Conservation (phyloP, 768 basidiomycete genomes). For the Lentinula boryana region DNA sequence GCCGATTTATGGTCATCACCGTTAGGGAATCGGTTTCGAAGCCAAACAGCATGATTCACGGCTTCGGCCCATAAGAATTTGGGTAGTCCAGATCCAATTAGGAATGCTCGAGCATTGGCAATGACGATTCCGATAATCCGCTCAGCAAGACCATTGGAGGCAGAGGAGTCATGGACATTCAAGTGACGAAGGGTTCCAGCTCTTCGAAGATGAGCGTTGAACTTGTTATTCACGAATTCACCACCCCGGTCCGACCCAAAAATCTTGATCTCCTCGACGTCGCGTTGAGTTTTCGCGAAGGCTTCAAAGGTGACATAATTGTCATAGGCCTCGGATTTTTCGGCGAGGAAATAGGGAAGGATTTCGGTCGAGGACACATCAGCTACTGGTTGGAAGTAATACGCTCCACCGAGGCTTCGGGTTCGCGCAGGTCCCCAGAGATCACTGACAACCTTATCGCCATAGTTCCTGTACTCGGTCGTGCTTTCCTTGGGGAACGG, state of each 20-base stretch:
- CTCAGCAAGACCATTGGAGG: slow-evolving; percentile 25
- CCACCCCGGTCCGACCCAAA: slow-evolving; percentile 19
- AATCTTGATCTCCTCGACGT: slow-evolving; percentile 9
- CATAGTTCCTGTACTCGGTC: slow-evolving; percentile 11
- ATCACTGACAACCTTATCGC: slow-evolving; percentile 15
- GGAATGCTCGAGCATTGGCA: slow-evolving; percentile 22
- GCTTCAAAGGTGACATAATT: slow-evolving; percentile 18
- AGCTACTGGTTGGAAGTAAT: slow-evolving; percentile 10
- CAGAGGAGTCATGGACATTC: slow-evolving; percentile 24
- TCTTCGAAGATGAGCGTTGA: slow-evolving; percentile 15
- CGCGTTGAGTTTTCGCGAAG: slow-evolving; percentile 17
- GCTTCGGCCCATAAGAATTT: slow-evolving; percentile 16
- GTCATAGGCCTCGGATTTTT: slow-evolving; percentile 12
- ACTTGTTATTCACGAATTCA: slow-evolving; percentile 21
- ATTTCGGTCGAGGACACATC: slow-evolving; percentile 14
- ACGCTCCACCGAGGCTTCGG: slow-evolving; percentile 10
- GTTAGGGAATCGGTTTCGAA: slow-evolving; percentile 3
- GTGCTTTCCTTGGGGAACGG: slow-evolving; percentile 15
- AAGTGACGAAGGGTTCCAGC: slow-evolving; percentile 24
- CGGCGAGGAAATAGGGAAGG: slow-evolving; percentile 11
- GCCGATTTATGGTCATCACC: background rate
- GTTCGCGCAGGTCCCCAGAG: slow-evolving; percentile 20
- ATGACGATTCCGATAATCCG: slow-evolving; percentile 7
- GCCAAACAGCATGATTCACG: slow-evolving; percentile 7
- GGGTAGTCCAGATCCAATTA: slow-evolving; percentile 12